A percentile compares a stretch with the other conserved stretches of the same genome.
phyloP scores from a whole-genome alignment of 495 filamentous ascomycete species.

The Aspergillus baeticus region DNA sequence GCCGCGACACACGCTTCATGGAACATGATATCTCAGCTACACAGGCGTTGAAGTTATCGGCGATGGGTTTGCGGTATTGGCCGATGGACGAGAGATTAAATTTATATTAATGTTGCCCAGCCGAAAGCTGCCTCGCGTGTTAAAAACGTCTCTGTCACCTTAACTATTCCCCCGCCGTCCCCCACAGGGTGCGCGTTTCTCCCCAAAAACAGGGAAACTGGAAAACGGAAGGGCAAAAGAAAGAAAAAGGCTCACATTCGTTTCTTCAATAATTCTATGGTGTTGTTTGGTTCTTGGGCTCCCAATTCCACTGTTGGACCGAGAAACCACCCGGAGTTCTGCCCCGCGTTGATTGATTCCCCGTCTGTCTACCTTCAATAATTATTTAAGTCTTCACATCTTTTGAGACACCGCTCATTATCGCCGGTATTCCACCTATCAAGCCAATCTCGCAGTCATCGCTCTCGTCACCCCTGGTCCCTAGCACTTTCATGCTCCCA shows the following conservation, averaged over 20 bases:
- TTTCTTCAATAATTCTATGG: not conserved
- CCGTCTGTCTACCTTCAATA: not conserved
- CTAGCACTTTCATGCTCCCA: conserved; percentile 11
- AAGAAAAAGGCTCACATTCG: not conserved
- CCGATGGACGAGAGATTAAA: too few relatives aligned
- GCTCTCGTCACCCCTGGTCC: not conserved
- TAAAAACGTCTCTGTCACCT: not conserved
- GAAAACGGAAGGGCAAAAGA: not conserved
- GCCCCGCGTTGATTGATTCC: conserved; percentile 20
- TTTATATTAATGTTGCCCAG: too few relatives aligned
- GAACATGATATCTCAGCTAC: not conserved
- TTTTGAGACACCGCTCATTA: too few relatives aligned
- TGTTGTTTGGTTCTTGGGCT: conserved; percentile 1
- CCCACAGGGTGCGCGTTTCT: not conserved
- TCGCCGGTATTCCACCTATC: too few relatives aligned
- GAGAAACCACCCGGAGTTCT: conserved; percentile 17
- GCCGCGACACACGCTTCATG: conserved; percentile 2
- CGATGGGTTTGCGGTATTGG: too few relatives aligned
- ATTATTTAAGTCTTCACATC: not conserved
- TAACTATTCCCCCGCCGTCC: not conserved
- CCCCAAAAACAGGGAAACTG: not conserved
- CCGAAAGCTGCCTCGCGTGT: not conserved
- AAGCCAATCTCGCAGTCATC: conserved; percentile 4
- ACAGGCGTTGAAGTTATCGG: not conserved
- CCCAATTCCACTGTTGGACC: not conserved